Evolutionary conservation across 495 filamentous ascomycete species (phyloP).

Genomic region (Amphirosellinia nigrospora): DNA sequence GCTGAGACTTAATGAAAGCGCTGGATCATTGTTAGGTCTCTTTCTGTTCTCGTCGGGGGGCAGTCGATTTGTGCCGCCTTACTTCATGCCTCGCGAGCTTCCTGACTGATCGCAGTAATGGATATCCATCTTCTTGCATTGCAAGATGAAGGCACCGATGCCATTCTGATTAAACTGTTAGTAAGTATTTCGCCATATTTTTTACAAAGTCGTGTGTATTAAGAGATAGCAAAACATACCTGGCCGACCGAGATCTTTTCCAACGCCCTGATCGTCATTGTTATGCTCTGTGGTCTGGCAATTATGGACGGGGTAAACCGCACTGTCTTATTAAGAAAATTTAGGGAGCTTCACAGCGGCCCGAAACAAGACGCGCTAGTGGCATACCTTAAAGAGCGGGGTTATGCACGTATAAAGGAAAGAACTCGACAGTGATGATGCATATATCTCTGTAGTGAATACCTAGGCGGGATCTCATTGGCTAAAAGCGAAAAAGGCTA

Average conservation of each 20-base stretch:
- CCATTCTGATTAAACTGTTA: constrained; percentile 71
- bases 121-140: constrained; percentile 94
- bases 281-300: constrained; percentile 32
- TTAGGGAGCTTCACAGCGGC: background rate
- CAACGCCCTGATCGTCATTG: constrained; percentile 72
- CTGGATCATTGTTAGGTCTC: constrained; percentile 47
- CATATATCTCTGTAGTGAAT: background rate
- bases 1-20: constrained; percentile 75
- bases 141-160: constrained; percentile 93
- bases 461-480: background rate
- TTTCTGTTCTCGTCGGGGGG: background rate
- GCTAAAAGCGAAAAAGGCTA: background rate
- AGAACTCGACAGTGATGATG: too few relatives aligned
- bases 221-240: constrained; percentile 46
- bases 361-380: background rate
- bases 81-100: constrained; percentile 95
- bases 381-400: background rate
- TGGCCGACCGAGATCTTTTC: constrained; percentile 65
- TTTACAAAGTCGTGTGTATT: background rate
- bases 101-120: constrained; percentile 97
- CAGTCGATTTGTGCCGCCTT: constrained; percentile 40
- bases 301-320: background rate
- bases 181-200: background rate
- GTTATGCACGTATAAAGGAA: background rate
- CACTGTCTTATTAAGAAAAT: constrained; percentile 11